These are phyloP conservation scores for Rostrohypoxylon terebratum DNA, from an alignment of 495 filamentous ascomycete genomes.

Conservation along the genomic window DNA sequence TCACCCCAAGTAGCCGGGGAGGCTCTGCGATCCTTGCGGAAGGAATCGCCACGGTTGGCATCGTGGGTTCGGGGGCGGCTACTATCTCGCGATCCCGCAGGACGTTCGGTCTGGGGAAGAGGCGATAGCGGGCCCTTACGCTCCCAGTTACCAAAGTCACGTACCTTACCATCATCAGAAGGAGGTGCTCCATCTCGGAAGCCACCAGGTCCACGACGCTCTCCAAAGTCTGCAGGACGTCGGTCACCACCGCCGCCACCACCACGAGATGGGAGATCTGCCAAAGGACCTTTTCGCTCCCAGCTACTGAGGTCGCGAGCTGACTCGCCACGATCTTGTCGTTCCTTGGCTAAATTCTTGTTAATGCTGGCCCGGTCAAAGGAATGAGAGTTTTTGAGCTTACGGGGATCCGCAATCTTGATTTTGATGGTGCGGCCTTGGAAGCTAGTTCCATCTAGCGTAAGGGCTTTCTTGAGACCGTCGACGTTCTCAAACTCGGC, in stretches of 20 bases:
- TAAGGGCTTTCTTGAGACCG: constrained; percentile 90
- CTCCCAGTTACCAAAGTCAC: constrained; percentile 94
- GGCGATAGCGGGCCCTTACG: constrained; percentile 92
- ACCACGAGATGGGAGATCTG: constrained; percentile 72
- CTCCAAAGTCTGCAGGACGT: constrained; percentile 58
- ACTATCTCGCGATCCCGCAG: constrained; percentile 69
- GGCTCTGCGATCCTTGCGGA: constrained; percentile 68
- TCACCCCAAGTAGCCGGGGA: constrained; percentile 89
- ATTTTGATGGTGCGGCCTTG: constrained; percentile 88
- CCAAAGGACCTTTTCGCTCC: constrained; percentile 90
- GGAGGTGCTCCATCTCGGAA: constrained; percentile 52
- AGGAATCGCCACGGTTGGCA: constrained; percentile 60
- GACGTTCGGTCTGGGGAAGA: constrained; percentile 64
- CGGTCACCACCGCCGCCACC: constrained; percentile 57
- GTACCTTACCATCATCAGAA: constrained; percentile 80
- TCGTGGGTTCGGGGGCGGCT: constrained; percentile 77
- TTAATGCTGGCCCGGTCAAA: constrained; percentile 23
- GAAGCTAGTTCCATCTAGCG: constrained; percentile 80
- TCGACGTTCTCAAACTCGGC: constrained; percentile 91
- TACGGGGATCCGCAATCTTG: constrained; percentile 67
- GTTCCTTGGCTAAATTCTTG: constrained; percentile 76
- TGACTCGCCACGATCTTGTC: constrained; percentile 58
- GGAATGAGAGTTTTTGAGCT: constrained; percentile 12
- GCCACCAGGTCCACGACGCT: constrained; percentile 51
- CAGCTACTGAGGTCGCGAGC: constrained; percentile 79